Evolutionary conservation across 805 yeast genomes (phyloP).

Genomic region (Tetrapisispora arboricola): DNA sequence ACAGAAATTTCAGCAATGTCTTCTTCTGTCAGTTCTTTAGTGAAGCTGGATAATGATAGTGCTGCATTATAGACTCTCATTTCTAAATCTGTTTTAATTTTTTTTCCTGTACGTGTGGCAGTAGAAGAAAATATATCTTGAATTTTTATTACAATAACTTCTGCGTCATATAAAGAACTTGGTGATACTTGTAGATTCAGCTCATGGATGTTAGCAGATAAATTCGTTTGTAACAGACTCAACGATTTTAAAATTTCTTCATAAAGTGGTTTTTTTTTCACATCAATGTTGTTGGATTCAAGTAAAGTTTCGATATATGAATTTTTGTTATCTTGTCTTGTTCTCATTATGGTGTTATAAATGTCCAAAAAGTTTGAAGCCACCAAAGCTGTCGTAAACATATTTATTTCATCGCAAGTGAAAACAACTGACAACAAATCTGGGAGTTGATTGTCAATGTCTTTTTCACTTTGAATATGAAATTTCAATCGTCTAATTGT

Average conservation of each 20-base stretch:
- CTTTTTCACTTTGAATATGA: conserved; percentile 61
- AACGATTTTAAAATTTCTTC: conserved; percentile 24
- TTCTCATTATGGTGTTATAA: conserved; percentile 55
- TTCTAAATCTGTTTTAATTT: conserved; percentile 44
- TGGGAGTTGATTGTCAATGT: conserved; percentile 33
- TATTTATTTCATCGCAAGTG: conserved; percentile 41
- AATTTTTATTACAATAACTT: conserved; percentile 55
- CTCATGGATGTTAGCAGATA: conserved; percentile 50
- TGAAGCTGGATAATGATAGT: conserved; percentile 57
- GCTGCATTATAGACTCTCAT: conserved; percentile 52
- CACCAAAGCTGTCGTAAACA: conserved; percentile 73
- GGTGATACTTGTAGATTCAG: conserved; percentile 67
- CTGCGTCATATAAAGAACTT: conserved; percentile 65
- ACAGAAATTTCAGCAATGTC: conserved; percentile 37
- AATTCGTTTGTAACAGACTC: conserved; percentile 47
- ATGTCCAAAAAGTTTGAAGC: conserved; percentile 79
- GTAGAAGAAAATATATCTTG: conserved; percentile 45
- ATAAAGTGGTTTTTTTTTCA: conserved; percentile 17
- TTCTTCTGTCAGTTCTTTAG: conserved; percentile 41
- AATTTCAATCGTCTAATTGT: conserved; percentile 39
- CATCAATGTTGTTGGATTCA: conserved; percentile 37
- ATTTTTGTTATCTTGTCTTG: conserved; percentile 59
- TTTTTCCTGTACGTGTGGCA: conserved; percentile 31
- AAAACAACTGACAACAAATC: conserved; percentile 52
- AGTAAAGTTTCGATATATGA: conserved; percentile 68